A percentile compares a stretch with the other conserved stretches of the same genome.
These are phyloP conservation scores for Cutaneotrichosporon daszewskae DNA, from an alignment of 1,284 basidiomycete species.

Conservation along the genomic window DNA sequence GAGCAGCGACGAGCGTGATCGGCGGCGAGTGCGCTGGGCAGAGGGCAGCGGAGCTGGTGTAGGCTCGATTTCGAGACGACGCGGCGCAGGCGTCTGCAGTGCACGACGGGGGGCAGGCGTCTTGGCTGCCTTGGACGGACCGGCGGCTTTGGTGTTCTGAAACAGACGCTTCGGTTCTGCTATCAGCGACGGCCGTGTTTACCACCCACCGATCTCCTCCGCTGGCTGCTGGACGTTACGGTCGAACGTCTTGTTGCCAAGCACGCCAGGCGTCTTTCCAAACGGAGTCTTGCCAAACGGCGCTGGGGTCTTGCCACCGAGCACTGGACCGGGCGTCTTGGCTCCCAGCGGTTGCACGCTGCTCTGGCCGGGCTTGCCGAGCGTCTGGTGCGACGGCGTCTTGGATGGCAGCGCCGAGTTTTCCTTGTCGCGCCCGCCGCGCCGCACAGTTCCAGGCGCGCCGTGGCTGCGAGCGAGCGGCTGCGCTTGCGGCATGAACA, in stretches of 20 bases:
- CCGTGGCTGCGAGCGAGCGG: conserved; percentile 5
- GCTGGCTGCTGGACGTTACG: conserved; percentile 13
- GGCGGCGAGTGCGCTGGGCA: conserved; percentile 29
- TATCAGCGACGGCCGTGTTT: background rate
- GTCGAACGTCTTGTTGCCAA: conserved; percentile 14
- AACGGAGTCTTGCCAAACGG: background rate
- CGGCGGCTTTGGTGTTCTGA: conserved; percentile 6
- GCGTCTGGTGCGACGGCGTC: conserved; percentile 10
- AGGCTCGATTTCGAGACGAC: conserved; percentile 8
- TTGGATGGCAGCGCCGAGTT: conserved; percentile 17
- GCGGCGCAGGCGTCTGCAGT: conserved; percentile 13
- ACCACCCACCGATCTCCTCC: conserved; percentile 15
- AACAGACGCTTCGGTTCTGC: conserved; percentile 19
- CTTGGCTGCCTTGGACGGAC: conserved; percentile 5
- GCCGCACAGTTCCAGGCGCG: conserved; percentile 11
- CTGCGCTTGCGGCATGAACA: conserved; percentile 14
- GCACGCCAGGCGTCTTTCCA: background rate
- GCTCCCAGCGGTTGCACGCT: conserved; percentile 12
- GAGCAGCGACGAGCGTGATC: conserved; percentile 8
- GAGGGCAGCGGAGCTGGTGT: conserved; percentile 35
- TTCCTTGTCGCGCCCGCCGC: conserved; percentile 13
- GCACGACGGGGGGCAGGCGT: conserved; percentile 8
- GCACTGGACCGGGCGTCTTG: conserved; percentile 4
- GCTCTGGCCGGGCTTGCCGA: conserved; percentile 13
- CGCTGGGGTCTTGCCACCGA: background rate